A percentile compares a stretch with the other conserved stretches of the same genome.
These are phyloP conservation scores for Lanmaoa rubissima DNA, from an alignment of 768 basidiomycete species.

Conservation along the genomic window DNA sequence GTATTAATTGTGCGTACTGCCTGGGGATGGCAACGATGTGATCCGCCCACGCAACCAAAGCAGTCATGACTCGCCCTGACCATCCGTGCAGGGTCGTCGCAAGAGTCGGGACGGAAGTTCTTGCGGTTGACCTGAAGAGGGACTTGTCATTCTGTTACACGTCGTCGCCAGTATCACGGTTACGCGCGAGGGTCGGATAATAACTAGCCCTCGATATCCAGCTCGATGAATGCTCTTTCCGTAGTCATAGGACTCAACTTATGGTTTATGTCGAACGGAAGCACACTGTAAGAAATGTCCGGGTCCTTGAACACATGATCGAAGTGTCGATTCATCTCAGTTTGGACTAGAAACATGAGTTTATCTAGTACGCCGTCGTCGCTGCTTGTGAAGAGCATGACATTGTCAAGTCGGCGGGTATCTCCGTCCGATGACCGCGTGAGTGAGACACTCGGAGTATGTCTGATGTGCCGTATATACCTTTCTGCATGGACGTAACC, in stretches of 20 bases:
- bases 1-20: neutral
- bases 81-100: too few species aligned
- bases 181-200: neutral
- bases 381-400: neutral
- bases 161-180: neutral
- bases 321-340: neutral
- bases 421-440: slow-evolving; percentile 17
- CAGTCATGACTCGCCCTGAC: too few species aligned
- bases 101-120: neutral
- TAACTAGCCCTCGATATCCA: neutral
- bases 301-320: too few species aligned
- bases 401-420: slow-evolving; percentile 2
- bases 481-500: neutral
- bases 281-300: too few species aligned
- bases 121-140: too few species aligned
- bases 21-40: neutral
- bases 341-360: neutral
- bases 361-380: neutral
- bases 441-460: neutral
- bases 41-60: slow-evolving; percentile 1
- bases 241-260: too few species aligned
- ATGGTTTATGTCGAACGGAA: too few species aligned
- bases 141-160: too few species aligned
- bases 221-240: too few species aligned
- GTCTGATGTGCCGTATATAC: neutral